phyloP scores from a whole-genome alignment of 179 eudicot species.

The Spergularia azorica region DNA sequence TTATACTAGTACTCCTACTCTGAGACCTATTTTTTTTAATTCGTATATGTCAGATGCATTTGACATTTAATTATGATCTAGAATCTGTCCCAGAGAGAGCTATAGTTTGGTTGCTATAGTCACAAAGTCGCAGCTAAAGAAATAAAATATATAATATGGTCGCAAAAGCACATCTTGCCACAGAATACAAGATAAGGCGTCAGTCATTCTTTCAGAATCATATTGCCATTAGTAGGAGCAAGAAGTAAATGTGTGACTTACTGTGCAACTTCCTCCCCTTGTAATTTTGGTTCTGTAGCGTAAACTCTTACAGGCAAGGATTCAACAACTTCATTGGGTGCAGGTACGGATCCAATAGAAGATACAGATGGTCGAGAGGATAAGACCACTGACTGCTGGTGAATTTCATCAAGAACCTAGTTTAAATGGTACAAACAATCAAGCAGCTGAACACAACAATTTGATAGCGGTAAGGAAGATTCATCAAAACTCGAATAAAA shows the following conservation, averaged over 20 bases:
- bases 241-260: constrained; percentile 40
- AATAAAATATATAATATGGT: background rate
- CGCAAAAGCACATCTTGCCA: background rate
- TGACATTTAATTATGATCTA: background rate
- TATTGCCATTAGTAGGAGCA: constrained; percentile 8
- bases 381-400: constrained; percentile 94
- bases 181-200: background rate
- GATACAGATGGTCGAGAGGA: constrained; percentile 84
- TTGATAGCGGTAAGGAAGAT: background rate
- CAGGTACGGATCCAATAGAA: constrained; percentile 92
- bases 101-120: background rate
- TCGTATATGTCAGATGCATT: background rate
- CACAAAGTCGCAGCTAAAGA: background rate
- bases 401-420: constrained; percentile 99
- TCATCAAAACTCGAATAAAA: background rate
- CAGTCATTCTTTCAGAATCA: background rate
- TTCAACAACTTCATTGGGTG: constrained; percentile 87
- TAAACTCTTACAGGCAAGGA: constrained; percentile 69
- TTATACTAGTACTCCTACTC: background rate
- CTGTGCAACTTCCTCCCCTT: constrained; percentile 80
- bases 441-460: constrained; percentile 20
- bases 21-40: background rate
- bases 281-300: constrained; percentile 46
- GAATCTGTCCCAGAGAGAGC: background rate
- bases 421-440: constrained; percentile 45